These are phyloP conservation scores for Kuraishia hungarica DNA, from an alignment of 805 yeast genomes.

Conservation along the genomic window DNA sequence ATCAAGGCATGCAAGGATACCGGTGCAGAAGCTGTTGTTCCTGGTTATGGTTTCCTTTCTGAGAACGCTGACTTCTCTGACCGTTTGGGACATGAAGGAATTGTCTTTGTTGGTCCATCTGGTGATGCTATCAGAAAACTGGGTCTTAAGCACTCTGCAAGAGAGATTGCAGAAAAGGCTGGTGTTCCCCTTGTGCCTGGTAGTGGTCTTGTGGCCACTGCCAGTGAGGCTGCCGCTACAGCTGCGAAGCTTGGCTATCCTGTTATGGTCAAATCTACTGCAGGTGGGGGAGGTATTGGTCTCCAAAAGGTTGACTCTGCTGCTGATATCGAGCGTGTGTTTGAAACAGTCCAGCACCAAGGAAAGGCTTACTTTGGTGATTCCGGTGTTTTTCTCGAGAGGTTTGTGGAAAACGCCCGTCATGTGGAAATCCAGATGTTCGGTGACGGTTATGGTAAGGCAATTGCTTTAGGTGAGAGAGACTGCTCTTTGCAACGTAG, in stretches of 20 bases:
- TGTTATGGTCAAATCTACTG: conserved; percentile 93
- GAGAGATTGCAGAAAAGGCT: conserved; percentile 88
- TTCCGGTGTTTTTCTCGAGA: conserved; percentile 89
- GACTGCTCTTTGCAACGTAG: conserved; percentile 97
- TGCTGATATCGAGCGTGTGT: conserved; percentile 74
- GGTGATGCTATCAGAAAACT: conserved; percentile 87
- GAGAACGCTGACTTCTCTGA: conserved; percentile 97
- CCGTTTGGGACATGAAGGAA: conserved; percentile 72
- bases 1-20: conserved; percentile 76
- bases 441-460: conserved; percentile 92
- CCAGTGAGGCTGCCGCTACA: conserved; percentile 66
- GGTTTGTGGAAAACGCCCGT: conserved; percentile 91
- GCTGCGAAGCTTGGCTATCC: conserved; percentile 80
- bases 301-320: conserved; percentile 84
- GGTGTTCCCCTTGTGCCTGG: conserved; percentile 98
- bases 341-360: conserved; percentile 87
- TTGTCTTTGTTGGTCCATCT: conserved; percentile 93
- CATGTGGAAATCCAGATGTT: conserved; percentile 96
- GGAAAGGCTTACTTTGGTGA: conserved; percentile 92
- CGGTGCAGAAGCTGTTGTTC: conserved; percentile 91
- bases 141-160: conserved; percentile 94
- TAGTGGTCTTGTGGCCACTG: conserved; percentile 65
- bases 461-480: conserved; percentile 92
- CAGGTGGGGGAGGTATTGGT: conserved; percentile 99
- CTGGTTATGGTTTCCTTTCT: conserved; percentile 94